Conservation (phyloP, 768 basidiomycete genomes). For the Boletus rubropictus region DNA sequence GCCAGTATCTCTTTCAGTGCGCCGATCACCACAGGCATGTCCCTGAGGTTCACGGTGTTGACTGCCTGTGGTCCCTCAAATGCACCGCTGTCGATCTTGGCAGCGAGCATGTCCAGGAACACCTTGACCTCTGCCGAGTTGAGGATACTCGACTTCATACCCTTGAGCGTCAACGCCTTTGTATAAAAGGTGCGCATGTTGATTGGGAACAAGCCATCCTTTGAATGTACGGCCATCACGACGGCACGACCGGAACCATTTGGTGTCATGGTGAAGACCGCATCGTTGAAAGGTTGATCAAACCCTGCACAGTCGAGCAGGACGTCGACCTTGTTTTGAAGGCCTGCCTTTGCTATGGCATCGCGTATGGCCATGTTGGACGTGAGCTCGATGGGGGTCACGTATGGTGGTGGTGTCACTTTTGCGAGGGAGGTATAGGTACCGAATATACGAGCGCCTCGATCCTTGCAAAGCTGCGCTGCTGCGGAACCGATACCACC, state of each 20-base stretch:
- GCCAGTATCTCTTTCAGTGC: conserved; percentile 24
- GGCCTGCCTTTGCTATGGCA: conserved; percentile 21
- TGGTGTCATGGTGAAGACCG: conserved; percentile 30
- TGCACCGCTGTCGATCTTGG: conserved; percentile 27
- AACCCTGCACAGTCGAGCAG: conserved; percentile 33
- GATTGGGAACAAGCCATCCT: conserved; percentile 28
- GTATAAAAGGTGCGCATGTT: conserved; percentile 30
- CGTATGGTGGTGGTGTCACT: conserved; percentile 20
- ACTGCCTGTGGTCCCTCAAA: conserved; percentile 27
- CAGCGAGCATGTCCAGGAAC: conserved; percentile 26
- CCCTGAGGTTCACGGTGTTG: conserved; percentile 16
- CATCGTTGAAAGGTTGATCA: conserved; percentile 31
- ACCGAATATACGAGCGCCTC: conserved; percentile 31
- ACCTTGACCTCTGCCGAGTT: conserved; percentile 20
- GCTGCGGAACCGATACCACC: conserved; percentile 33
- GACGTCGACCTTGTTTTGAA: conserved; percentile 31
- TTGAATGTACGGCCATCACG: conserved; percentile 32
- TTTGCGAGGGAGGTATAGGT: conserved; percentile 31
- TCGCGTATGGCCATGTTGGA: conserved; percentile 30
- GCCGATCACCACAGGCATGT: conserved; percentile 15
- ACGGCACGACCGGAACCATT: conserved; percentile 30
- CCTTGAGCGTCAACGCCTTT: conserved; percentile 29
- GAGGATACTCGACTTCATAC: conserved; percentile 28
- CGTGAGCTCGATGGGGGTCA: conserved; percentile 30
- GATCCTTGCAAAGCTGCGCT: conserved; percentile 28